Evolutionary conservation across 2,329 filamentous ascomycete species (phyloP).

Genomic region (Ilyonectria destructans): DNA sequence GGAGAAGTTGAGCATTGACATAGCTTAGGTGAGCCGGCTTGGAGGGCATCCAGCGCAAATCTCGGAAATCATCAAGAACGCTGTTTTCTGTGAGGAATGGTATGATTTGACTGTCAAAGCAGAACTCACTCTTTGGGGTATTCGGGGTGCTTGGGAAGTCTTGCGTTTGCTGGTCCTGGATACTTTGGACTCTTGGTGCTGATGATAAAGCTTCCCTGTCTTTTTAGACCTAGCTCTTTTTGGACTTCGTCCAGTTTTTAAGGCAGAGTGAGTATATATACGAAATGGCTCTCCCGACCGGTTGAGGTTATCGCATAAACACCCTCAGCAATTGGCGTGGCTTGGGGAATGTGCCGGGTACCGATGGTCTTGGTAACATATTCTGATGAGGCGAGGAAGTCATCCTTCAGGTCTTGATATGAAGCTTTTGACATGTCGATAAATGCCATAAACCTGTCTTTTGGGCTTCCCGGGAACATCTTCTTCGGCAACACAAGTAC

Average conservation of each 20-base stretch:
- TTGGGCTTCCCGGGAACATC: constrained; percentile 78
- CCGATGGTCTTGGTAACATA: constrained; percentile 86
- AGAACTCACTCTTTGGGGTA: constrained; percentile 78
- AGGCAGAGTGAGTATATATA: constrained; percentile 85
- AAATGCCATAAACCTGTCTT: constrained; percentile 85
- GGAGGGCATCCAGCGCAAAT: constrained; percentile 82
- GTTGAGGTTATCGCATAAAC: constrained; percentile 87
- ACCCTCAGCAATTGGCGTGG: constrained; percentile 85
- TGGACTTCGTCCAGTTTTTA: constrained; percentile 80
- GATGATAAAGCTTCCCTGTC: constrained; percentile 83
- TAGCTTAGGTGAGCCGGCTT: constrained; percentile 83
- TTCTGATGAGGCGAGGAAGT: constrained; percentile 77
- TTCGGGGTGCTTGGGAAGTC: constrained; percentile 75
- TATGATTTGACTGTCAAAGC: neutral
- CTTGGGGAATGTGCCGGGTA: constrained; percentile 77
- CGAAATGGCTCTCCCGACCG: constrained; percentile 81
- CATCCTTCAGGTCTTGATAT: constrained; percentile 80
- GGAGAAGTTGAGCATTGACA: constrained; percentile 81
- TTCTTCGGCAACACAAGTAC: constrained; percentile 90
- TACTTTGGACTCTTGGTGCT: constrained; percentile 86
- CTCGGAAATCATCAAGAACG: constrained; percentile 80
- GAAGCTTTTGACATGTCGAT: constrained; percentile 81
- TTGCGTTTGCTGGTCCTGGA: constrained; percentile 75
- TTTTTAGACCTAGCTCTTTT: constrained; percentile 79
- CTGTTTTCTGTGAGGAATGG: constrained; percentile 55